Base-by-base conservation (phyloP, 2,329 filamentous ascomycete genomes). In the Cordyceps cicadae region DNA sequence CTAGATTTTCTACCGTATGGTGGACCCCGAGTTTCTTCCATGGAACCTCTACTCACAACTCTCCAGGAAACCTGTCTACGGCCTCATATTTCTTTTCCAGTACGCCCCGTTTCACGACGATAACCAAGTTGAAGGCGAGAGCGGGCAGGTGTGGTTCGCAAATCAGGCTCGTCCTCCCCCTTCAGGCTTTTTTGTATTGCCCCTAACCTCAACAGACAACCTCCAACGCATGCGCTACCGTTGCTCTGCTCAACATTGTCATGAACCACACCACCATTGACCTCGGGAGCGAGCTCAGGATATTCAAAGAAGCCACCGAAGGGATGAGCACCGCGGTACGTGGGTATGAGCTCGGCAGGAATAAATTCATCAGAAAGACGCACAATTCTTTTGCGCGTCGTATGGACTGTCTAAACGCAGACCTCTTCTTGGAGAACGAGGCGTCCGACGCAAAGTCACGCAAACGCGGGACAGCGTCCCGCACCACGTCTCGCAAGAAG, bases 231-330 rank as follows among this genome's bases (percentile, higher is more conserved):
- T 99, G 94, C 74, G 94, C 91, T 21, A 94, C 90, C n/a, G 85
- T 97, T 51, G 92, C 94, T 3, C 79, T 97, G 65, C 81, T 97
- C 67, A 97, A 97, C 68, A 96, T 97, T 63, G 77, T 96, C 69
- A 95, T 96, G 83, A 97, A 97, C 70, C 81, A 86, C 26, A 76
- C 83, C 0, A 78, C 77, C 0, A 73, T 91, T 3, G 75, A 85
- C 12, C 80, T 97, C 6, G 91, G 92, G 4, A 75, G 83, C n/a
- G 79, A 87, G 62, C 80, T 97, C 1, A 73, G 78, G 32, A 75
- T 79, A 15, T 96, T 97, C 76, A 93, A 90, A 67, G 76, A 85
- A 0, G 84, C 85, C 43, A 96, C 92, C 0, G 77, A 77, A 64
- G 69, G 79, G 15, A 82, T 96, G 63, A 82, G 83, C 17, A 88